phyloP scores from a whole-genome alignment of 495 filamentous ascomycete species.

The Bombardia bombarda region DNA sequence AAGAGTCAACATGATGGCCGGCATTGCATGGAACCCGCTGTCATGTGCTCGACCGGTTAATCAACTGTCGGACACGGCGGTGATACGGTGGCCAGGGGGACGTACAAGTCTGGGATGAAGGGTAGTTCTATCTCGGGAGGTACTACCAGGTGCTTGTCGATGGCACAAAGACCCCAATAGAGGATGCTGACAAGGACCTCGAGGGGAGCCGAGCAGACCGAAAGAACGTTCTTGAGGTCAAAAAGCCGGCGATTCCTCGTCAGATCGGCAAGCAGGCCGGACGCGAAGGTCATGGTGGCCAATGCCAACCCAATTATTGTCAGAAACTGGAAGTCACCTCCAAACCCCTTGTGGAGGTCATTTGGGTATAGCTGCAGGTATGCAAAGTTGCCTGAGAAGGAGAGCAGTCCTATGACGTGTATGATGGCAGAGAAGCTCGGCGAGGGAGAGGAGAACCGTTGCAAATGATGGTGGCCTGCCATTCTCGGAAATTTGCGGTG shows the following conservation, averaged over 20 bases:
- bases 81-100: no score
- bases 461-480: conserved; percentile 58
- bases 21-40: conserved; percentile 66
- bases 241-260: conserved; percentile 59
- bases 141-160: conserved; percentile 50
- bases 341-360: conserved; percentile 58
- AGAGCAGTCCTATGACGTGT: conserved; percentile 62
- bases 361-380: conserved; percentile 37
- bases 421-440: conserved; percentile 58
- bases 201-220: conserved; percentile 65
- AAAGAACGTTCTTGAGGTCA: conserved; percentile 62
- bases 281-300: conserved; percentile 58
- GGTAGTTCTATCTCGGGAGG: conserved; percentile 38
- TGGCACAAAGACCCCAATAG: conserved; percentile 69
- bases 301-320: conserved; percentile 75
- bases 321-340: conserved; percentile 78
- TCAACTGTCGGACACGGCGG: no score
- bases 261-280: conserved; percentile 69
- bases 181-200: conserved; percentile 77
- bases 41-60: background rate
- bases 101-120: conserved; percentile 49
- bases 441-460: conserved; percentile 63
- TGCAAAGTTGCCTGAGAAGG: conserved; percentile 61
- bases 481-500: conserved; percentile 4
- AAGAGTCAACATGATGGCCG: conserved; percentile 59